Percentiles rank a stretch among this genome's conserved stretches.
Conservation (phyloP, 371 early-diverging fungal species). For the Apophysomyces elegans region DNA sequence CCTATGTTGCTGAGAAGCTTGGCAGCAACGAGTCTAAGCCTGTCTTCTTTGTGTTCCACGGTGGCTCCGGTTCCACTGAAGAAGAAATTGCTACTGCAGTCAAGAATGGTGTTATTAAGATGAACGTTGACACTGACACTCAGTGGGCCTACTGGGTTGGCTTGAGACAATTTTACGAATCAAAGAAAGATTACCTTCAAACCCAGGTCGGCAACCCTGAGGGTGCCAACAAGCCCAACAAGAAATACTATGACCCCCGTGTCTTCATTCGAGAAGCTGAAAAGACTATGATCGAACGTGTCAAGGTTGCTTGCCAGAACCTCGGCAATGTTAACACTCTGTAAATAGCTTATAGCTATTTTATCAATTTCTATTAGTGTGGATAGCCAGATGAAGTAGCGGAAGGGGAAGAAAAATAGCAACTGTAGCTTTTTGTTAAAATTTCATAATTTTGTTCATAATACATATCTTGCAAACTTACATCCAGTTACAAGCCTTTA, state of each 20-base stretch:
- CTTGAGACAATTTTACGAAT: constrained; percentile 71
- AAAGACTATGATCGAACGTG: constrained; percentile 83
- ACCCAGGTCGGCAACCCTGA: constrained; percentile 94
- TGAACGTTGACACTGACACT: constrained; percentile 89
- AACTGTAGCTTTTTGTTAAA: neutral
- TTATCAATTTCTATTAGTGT: neutral
- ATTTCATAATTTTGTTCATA: constrained; percentile 3
- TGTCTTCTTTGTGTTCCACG: constrained; percentile 94
- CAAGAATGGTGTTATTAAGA: constrained; percentile 87
- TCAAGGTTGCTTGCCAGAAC: constrained; percentile 78
- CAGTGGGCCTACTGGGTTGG: constrained; percentile 86
- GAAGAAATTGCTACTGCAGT: constrained; percentile 89
- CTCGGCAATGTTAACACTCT: constrained; percentile 75
- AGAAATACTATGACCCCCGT: constrained; percentile 95
- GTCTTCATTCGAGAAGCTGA: constrained; percentile 88
- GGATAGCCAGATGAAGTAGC: neutral
- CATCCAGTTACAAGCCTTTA: no score
- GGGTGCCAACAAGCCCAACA: constrained; percentile 91
- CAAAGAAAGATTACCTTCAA: constrained; percentile 81
- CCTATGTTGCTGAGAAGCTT: constrained; percentile 73
- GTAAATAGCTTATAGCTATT: constrained; percentile 46
- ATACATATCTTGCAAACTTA: neutral
- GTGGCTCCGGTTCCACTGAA: constrained; percentile 88
- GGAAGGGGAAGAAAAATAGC: neutral
- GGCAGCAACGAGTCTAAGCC: constrained; percentile 67